phyloP scores from a whole-genome alignment of 176 grass and related monocot genomes.

The Dactylis glomerata region DNA sequence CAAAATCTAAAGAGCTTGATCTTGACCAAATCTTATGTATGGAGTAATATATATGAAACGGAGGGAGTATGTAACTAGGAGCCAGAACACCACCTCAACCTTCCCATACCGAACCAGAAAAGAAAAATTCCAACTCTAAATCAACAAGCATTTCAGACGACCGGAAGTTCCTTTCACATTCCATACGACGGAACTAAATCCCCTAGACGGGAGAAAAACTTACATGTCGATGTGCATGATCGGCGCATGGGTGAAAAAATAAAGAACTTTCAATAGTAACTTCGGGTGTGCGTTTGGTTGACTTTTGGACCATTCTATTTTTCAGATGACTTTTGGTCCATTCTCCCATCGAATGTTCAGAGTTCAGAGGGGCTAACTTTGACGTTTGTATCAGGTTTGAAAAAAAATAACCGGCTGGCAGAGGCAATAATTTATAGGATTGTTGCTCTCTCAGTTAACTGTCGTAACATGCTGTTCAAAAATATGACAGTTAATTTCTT shows the following conservation, averaged over 20 bases:
- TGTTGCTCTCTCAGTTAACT: neutral
- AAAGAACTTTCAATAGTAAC: neutral
- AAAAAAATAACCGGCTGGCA: neutral
- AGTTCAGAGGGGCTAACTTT: neutral
- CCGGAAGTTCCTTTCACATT: neutral
- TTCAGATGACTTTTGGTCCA: too few relatives aligned
- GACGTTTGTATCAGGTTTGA: conserved; percentile 10
- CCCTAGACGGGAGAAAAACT: neutral
- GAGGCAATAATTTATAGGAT: neutral
- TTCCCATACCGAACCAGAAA: too few relatives aligned
- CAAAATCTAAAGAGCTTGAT: too few relatives aligned
- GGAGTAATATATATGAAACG: too few relatives aligned
- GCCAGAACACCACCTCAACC: too few relatives aligned
- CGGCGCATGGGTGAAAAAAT: neutral
- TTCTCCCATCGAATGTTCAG: neutral
- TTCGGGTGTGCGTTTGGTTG: conserved; percentile 4
- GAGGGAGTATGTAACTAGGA: too few relatives aligned
- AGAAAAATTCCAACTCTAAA: too few relatives aligned
- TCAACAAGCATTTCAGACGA: too few relatives aligned
- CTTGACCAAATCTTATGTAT: too few relatives aligned
- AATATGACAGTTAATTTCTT: too few relatives aligned
- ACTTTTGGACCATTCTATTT: too few relatives aligned
- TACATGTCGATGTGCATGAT: neutral
- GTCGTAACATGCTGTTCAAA: neutral
- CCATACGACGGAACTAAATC: neutral